These are phyloP conservation scores for Aspergillus fijiensis DNA, from an alignment of 2,329 filamentous ascomycete species.

Conservation along the genomic window DNA sequence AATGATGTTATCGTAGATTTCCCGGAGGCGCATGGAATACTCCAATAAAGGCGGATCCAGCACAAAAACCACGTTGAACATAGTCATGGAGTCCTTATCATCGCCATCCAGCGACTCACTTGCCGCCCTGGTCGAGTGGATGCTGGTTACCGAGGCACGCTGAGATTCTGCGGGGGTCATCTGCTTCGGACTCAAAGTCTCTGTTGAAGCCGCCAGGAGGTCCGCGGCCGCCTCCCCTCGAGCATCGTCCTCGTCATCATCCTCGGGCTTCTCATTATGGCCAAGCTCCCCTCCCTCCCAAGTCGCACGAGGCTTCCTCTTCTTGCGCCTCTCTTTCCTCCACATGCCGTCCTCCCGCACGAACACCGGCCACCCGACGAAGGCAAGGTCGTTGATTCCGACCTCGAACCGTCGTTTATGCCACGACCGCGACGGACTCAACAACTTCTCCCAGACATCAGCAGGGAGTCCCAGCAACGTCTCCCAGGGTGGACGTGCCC, in stretches of 20 bases:
- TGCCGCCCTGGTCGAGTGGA: constrained; percentile 20
- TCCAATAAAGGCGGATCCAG: constrained; percentile 77
- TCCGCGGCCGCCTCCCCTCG: constrained; percentile 34
- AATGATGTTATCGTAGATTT: constrained; percentile 85
- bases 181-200: constrained; percentile 24
- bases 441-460: constrained; percentile 74
- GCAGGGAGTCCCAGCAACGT: constrained; percentile 70
- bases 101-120: constrained; percentile 29
- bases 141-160: constrained; percentile 24
- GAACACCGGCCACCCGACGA: constrained; percentile 80
- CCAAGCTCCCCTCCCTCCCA: constrained; percentile 37
- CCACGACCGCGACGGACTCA: constrained; percentile 72
- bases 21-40: constrained; percentile 67
- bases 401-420: constrained; percentile 83
- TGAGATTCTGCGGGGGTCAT: constrained; percentile 25
- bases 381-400: constrained; percentile 74
- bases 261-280: constrained; percentile 33
- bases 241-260: constrained; percentile 35
- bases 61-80: constrained; percentile 97
- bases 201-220: constrained; percentile 30
- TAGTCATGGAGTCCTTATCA: constrained; percentile 71
- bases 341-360: constrained; percentile 75
- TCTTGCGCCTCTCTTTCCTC: constrained; percentile 62
- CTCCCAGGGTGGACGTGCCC: constrained; percentile 47
- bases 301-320: constrained; percentile 35